Evolutionary conservation across 345 rosid species (phyloP).

Genomic region (Alliaria petiolata): DNA sequence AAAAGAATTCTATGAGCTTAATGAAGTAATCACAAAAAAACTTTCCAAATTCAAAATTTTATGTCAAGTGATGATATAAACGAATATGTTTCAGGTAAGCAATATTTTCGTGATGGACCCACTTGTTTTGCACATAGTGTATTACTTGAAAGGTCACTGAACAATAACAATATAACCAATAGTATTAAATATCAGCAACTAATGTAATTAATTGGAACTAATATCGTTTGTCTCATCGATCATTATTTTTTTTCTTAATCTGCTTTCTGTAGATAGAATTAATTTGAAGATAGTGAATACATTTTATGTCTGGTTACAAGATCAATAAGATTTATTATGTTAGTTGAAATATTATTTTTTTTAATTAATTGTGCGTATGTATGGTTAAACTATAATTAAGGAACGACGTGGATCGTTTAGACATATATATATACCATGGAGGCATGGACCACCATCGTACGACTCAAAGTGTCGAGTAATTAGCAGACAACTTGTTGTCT

Average conservation of each 20-base stretch:
- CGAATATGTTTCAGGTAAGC: background rate
- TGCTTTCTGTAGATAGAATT: no score
- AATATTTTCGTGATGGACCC: background rate
- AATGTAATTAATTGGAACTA: no score
- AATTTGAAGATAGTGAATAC: no score
- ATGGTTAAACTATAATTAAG: background rate
- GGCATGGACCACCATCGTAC: constrained; percentile 24
- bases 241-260: no score
- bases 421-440: constrained; percentile 4
- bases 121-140: background rate
- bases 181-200: no score
- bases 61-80: background rate
- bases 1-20: background rate
- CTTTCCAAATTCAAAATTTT: background rate
- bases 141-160: no score
- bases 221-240: no score
- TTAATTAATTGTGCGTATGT: background rate
- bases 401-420: background rate
- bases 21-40: background rate
- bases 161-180: no score
- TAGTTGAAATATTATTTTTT: background rate
- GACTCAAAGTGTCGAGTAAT: constrained; percentile 29
- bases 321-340: constrained; percentile 16
- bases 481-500: constrained; percentile 33
- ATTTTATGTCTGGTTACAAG: constrained; percentile 12